Conservation (phyloP, 1,284 basidiomycete genomes). For the Tetrapyrgos nigripes region DNA sequence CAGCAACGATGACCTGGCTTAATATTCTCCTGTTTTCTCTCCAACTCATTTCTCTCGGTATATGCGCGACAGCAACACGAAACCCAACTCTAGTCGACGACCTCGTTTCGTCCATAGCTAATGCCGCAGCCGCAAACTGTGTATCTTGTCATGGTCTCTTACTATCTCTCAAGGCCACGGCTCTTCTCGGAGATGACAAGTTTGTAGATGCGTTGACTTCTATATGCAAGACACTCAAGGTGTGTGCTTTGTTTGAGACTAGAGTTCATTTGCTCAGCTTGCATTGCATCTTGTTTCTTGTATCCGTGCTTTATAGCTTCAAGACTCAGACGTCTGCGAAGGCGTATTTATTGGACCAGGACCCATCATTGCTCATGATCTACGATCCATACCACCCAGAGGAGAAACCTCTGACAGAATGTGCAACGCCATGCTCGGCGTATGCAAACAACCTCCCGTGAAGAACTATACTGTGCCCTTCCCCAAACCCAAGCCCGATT, state of each 20-base stretch:
- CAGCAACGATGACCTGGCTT: not conserved
- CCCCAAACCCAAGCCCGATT: constrained; percentile 10
- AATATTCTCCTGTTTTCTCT: not conserved
- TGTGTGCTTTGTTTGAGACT: constrained; percentile 20
- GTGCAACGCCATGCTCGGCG: constrained; percentile 14
- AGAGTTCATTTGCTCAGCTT: no score
- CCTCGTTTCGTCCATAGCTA: constrained; percentile 46
- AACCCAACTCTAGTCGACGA: constrained; percentile 38
- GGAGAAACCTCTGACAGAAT: constrained; percentile 16
- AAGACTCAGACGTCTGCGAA: constrained; percentile 18
- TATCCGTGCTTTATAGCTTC: constrained; percentile 6
- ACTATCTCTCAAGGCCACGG: constrained; percentile 47
- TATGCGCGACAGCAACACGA: not conserved
- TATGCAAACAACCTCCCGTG: constrained; percentile 13
- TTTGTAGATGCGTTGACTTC: constrained; percentile 46
- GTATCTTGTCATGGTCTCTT: constrained; percentile 53
- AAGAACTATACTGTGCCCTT: constrained; percentile 17
- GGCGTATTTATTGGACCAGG: constrained; percentile 8
- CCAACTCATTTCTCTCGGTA: not conserved
- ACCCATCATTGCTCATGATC: constrained; percentile 15
- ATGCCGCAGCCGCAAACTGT: constrained; percentile 50
- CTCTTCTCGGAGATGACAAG: constrained; percentile 46
- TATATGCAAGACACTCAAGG: constrained; percentile 48
- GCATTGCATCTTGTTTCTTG: not conserved
- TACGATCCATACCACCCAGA: constrained; percentile 14